Evolutionary conservation across 371 early-diverging fungal species (phyloP).

Genomic region (Conidiobolus incongruus): DNA sequence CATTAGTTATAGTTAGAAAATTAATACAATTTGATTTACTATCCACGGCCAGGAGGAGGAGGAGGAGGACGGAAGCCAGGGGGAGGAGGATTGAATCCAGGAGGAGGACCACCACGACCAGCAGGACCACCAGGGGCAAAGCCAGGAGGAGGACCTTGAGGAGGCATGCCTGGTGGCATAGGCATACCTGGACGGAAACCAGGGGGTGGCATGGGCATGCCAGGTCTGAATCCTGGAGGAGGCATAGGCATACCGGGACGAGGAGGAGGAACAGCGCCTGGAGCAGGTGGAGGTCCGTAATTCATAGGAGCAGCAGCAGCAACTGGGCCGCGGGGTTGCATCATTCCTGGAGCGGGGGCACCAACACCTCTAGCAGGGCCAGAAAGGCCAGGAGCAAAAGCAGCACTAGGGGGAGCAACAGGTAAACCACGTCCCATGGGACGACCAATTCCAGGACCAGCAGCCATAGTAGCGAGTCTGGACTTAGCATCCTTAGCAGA

Average conservation of each 20-base stretch:
- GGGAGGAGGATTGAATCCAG: conserved; percentile 7
- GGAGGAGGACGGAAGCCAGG: conserved; percentile 11
- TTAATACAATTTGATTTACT: too few species aligned
- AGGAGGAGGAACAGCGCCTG: conserved; percentile 20
- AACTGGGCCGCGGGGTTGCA: conserved; percentile 29
- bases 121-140: conserved; percentile 5
- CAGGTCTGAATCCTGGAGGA: conserved; percentile 23
- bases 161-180: conserved; percentile 5
- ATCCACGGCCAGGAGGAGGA: conserved; percentile 17
- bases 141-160: conserved; percentile 4
- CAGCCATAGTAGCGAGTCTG: conserved; percentile 19
- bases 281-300: conserved; percentile 43
- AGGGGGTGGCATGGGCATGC: conserved; percentile 23
- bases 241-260: conserved; percentile 18
- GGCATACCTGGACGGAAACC: conserved; percentile 41
- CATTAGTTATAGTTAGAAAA: too few species aligned
- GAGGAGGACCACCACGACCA: conserved; percentile 1
- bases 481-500: conserved; percentile 27
- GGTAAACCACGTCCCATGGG: conserved; percentile 87
- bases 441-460: conserved; percentile 54
- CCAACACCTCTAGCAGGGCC: conserved; percentile 85
- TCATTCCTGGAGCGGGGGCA: conserved; percentile 68
- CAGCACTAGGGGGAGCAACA: conserved; percentile 29
- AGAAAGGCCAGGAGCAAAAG: conserved; percentile 24
- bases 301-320: conserved; percentile 38